phyloP scores from a whole-genome alignment of 2,329 filamentous ascomycete species.

The Anthostomella pinea region DNA sequence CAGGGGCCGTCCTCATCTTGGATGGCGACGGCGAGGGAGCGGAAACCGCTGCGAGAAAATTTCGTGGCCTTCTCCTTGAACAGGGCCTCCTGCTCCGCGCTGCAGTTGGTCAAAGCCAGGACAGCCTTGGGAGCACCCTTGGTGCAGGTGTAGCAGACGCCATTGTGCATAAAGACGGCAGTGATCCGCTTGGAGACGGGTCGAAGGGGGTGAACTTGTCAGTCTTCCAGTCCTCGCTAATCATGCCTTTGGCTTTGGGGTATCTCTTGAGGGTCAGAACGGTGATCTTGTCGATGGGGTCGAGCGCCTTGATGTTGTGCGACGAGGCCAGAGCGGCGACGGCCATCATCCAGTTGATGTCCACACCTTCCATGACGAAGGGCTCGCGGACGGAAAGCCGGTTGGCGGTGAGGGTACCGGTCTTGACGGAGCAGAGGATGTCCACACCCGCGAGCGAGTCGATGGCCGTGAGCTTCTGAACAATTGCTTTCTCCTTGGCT shows the following conservation, averaged over 20 bases:
- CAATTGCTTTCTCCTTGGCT: conserved; percentile 70
- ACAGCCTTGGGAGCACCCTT: conserved; percentile 74
- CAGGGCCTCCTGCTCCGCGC: conserved; percentile 59
- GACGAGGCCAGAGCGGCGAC: conserved; percentile 69
- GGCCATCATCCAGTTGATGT: conserved; percentile 78
- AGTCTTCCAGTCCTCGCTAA: conserved; percentile 70
- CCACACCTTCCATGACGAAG: conserved; percentile 68
- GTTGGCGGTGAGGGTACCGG: conserved; percentile 68
- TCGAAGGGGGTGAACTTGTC: conserved; percentile 77
- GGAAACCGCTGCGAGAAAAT: conserved; percentile 73
- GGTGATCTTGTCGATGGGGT: conserved; percentile 73
- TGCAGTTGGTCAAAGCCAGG: conserved; percentile 64
- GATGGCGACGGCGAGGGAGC: conserved; percentile 70
- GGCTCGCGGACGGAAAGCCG: conserved; percentile 71
- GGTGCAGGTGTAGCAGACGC: conserved; percentile 66
- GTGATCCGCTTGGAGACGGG: conserved; percentile 75
- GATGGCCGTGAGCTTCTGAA: conserved; percentile 72
- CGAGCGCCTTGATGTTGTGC: conserved; percentile 72
- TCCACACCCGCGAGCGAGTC: conserved; percentile 72
- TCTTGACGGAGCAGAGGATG: conserved; percentile 74
- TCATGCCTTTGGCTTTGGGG: conserved; percentile 70
- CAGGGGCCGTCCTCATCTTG: conserved; percentile 70
- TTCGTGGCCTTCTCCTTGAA: conserved; percentile 69
- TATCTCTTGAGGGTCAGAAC: conserved; percentile 70
- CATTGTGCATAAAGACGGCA: conserved; percentile 62